These are phyloP conservation scores for Pseudogymnoascus sp. DNA, from an alignment of 2,329 filamentous ascomycete genomes.

Conservation along the genomic window DNA sequence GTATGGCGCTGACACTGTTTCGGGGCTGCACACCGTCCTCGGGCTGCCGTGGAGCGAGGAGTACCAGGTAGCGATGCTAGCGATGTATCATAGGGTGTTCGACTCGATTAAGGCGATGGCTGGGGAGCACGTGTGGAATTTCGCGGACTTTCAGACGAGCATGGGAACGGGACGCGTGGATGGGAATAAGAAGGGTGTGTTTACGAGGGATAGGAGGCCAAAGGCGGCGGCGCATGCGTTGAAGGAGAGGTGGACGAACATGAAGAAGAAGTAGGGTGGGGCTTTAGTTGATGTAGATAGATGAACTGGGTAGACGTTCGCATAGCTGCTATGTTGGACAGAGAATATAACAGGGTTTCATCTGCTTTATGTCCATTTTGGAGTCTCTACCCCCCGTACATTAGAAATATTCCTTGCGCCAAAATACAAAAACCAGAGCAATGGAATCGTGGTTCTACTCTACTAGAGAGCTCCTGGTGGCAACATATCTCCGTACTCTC, in stretches of 20 bases:
- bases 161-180: constrained; percentile 14
- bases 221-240: constrained; percentile 19
- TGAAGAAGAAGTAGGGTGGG: background rate
- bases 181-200: constrained; percentile 26
- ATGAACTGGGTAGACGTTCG: background rate
- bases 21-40: constrained; percentile 25
- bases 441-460: background rate
- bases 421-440: background rate
- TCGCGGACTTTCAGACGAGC: constrained; percentile 23
- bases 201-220: constrained; percentile 21
- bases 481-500: background rate
- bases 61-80: constrained; percentile 23
- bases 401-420: background rate
- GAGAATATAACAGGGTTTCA: background rate
- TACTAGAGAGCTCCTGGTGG: background rate
- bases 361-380: background rate
- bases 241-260: constrained; percentile 17
- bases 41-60: constrained; percentile 28
- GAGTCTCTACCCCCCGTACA: background rate
- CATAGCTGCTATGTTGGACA: background rate
- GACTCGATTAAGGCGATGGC: constrained; percentile 24
- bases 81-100: constrained; percentile 29
- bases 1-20: constrained; percentile 27
- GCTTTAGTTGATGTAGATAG: background rate
- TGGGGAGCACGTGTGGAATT: constrained; percentile 28